These are phyloP conservation scores for Eleusine coracana DNA, from an alignment of 176 grass and related monocot species.

Conservation along the genomic window DNA sequence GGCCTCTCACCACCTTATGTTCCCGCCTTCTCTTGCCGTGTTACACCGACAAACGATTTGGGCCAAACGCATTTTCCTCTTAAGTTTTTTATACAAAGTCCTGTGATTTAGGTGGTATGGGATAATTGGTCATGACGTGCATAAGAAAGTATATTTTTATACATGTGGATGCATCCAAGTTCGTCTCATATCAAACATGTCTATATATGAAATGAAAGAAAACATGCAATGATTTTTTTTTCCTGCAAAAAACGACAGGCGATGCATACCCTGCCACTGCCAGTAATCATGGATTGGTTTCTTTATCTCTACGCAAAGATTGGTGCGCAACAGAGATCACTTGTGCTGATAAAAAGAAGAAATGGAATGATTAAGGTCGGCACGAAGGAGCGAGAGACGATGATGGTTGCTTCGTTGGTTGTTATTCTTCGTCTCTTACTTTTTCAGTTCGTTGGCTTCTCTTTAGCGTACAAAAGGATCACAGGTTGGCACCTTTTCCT, in stretches of 20 bases:
- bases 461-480: neutral
- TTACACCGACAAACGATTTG: no score
- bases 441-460: slow-evolving; percentile 1
- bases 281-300: slow-evolving; percentile 43
- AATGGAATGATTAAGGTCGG: slow-evolving; percentile 1
- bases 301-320: slow-evolving; percentile 44
- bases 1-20: no score
- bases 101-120: no score
- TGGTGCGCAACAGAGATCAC: neutral
- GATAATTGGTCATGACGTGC: no score
- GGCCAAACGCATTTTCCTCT: no score
- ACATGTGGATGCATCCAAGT: no score
- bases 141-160: no score
- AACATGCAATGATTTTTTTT: no score
- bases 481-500: neutral
- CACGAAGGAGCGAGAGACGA: slow-evolving; percentile 4
- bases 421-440: neutral
- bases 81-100: no score
- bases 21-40: no score
- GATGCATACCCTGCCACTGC: neutral
- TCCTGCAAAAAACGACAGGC: neutral
- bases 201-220: no score
- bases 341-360: slow-evolving; percentile 33
- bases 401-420: slow-evolving; percentile 32
- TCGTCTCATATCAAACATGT: no score